These are phyloP conservation scores for Eimeria sp. DNA, from an alignment of 169 alveolate genomes.

Conservation along the genomic window DNA sequence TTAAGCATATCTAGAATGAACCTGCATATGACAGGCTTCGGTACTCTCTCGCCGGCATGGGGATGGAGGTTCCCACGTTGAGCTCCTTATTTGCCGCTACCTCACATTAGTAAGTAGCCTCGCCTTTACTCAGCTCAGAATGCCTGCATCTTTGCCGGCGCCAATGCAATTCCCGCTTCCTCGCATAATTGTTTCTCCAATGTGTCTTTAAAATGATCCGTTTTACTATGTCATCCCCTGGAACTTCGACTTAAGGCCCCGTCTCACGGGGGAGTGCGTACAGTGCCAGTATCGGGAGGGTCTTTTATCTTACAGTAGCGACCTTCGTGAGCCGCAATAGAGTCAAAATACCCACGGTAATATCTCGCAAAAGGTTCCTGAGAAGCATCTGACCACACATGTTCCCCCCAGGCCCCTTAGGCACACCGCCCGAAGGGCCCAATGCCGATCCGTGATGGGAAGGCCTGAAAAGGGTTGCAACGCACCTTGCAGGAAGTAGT, in stretches of 20 bases:
- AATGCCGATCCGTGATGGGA: too few relatives aligned
- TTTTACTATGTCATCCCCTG: neutral
- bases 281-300: neutral
- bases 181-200: too few relatives aligned
- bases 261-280: too few relatives aligned
- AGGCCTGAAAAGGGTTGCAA: too few relatives aligned
- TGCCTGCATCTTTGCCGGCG: neutral
- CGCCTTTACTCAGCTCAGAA: neutral
- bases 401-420: too few relatives aligned
- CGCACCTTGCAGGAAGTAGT: too few relatives aligned
- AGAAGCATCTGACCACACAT: too few relatives aligned
- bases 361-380: too few relatives aligned
- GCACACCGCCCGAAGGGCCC: too few relatives aligned
- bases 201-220: neutral
- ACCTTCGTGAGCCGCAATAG: too few relatives aligned
- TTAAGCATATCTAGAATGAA: neutral
- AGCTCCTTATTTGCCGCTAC: neutral
- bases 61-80: conserved; percentile 3
- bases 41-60: neutral
- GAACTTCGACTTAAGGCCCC: neutral
- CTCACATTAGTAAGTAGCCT: neutral
- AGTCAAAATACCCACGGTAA: neutral
- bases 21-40: neutral
- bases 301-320: too few relatives aligned
- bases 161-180: neutral